Evolutionary conservation across 768 basidiomycete species (phyloP).

Genomic region (Serpula lacrymans): DNA sequence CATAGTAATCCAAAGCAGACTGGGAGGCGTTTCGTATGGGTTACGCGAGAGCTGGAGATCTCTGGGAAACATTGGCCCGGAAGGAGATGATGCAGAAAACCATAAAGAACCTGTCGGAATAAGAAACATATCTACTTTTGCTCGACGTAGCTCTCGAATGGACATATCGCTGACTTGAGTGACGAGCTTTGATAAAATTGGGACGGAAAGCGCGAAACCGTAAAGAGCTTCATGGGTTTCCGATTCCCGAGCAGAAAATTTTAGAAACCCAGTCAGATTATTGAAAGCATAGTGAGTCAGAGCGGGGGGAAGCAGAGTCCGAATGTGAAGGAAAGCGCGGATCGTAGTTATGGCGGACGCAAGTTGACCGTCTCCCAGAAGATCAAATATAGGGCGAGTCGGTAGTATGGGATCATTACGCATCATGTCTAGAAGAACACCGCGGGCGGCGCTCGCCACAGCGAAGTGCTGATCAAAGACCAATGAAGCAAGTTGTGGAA

Average conservation of each 20-base stretch:
- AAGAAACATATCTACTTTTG: slow-evolving; percentile 66
- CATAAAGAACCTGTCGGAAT: slow-evolving; percentile 70
- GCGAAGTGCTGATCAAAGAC: slow-evolving; percentile 50
- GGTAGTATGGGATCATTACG: slow-evolving; percentile 72
- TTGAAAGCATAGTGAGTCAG: slow-evolving; percentile 69
- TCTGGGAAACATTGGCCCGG: slow-evolving; percentile 61
- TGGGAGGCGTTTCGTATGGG: slow-evolving; percentile 37
- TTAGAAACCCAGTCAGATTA: slow-evolving; percentile 66
- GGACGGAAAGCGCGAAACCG: slow-evolving; percentile 52
- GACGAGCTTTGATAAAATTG: slow-evolving; percentile 56
- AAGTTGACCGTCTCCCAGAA: slow-evolving; percentile 50
- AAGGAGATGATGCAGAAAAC: slow-evolving; percentile 56
- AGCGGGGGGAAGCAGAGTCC: slow-evolving; percentile 55
- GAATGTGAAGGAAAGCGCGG: slow-evolving; percentile 55
- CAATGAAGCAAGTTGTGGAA: slow-evolving; percentile 51
- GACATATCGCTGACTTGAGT: slow-evolving; percentile 70
- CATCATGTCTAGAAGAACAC: slow-evolving; percentile 61
- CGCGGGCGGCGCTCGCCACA: slow-evolving; percentile 56
- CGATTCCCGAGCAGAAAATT: slow-evolving; percentile 42
- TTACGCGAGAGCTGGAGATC: slow-evolving; percentile 31
- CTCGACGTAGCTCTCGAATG: slow-evolving; percentile 65
- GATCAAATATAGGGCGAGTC: slow-evolving; percentile 58
- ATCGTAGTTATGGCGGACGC: slow-evolving; percentile 48
- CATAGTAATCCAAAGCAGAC: slow-evolving; percentile 54
- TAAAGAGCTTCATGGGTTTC: slow-evolving; percentile 42